Conservation (phyloP, 768 basidiomycete genomes). For the Tephrocybe sp. region DNA sequence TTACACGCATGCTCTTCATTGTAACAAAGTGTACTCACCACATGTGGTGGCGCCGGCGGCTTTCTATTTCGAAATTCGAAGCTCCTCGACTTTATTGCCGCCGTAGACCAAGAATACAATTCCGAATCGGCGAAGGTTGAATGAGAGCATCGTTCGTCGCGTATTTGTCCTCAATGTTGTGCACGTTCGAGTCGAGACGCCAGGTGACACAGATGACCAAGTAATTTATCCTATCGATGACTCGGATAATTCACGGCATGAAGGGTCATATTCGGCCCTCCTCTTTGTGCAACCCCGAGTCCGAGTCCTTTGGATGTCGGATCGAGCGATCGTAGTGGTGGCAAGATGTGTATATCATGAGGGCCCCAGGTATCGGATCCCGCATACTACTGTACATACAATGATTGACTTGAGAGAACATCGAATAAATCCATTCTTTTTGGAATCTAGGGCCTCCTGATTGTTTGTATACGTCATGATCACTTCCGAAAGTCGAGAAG, state of each 20-base stretch:
- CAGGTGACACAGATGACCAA: neutral
- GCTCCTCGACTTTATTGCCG: constrained; percentile 16
- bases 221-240: neutral
- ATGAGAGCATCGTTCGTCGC: constrained; percentile 1
- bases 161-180: neutral
- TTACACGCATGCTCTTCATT: neutral
- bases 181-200: neutral
- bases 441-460: too few species aligned
- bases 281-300: neutral
- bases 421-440: too few species aligned
- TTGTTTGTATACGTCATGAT: too few species aligned
- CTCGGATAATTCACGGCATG: neutral
- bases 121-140: constrained; percentile 2
- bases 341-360: too few species aligned
- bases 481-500: too few species aligned
- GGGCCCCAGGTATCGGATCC: too few species aligned
- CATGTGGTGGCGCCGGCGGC: neutral
- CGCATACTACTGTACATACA: too few species aligned
- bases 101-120: constrained; percentile 16
- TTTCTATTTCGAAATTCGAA: constrained; percentile 4
- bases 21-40: neutral
- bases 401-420: too few species aligned
- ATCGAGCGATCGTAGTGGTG: too few species aligned
- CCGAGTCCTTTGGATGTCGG: neutral
- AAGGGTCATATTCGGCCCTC: neutral